Base-by-base conservation (phyloP, 2,329 filamentous ascomycete genomes). In the Coniochaeta hoffmannii region DNA sequence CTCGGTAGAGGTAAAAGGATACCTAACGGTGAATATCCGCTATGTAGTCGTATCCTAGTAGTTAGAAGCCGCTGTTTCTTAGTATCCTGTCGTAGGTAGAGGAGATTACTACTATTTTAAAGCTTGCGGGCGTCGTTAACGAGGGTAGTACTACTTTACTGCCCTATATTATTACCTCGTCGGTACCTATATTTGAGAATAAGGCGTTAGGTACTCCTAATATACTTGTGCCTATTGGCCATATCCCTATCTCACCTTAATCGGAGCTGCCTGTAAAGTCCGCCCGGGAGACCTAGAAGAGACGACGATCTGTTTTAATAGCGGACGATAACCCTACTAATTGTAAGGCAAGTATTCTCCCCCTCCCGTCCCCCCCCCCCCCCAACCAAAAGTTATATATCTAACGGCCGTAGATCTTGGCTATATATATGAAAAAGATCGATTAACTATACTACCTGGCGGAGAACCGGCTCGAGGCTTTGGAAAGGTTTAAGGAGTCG, bases 321-420 rank as follows among this genome's bases (percentile, higher is more conserved):
- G 73, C 74, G 0, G 72, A 75, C 24, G 73, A 75, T 54, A 75
- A 75, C 53, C 57, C 60, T 2, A 73, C 75, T 55, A 75, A 75
- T 41, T 54, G 73, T 0, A 58, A 61, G 59, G 63, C 63, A 53
- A 12, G 30, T 32, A 32, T 12, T n/a, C n/a, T n/a, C n/a, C n/a
- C n/a, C n/a, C n/a, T 1, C 17, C 14, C 2, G 49, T 22, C n/a
- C n/a, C n/a, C n/a, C 30, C 12, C 30, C 30, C 30, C 30, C 30
- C 7, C 12, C 30, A 32, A 32, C 30, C 7, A 32, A 22, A 5
- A n/a, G 11, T 12, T 38, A 7, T 24, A 50, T 7, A 28, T 28
- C 26, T 7, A 50, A 8, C 7, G 24, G 11, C 24, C 44, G 50
- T n/a, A 68, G 53, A 64, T 71, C 1, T 53, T 73, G 5, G 62